phyloP scores from a whole-genome alignment of 495 filamentous ascomycete genomes.

The Rostrohypoxylon terebratum region DNA sequence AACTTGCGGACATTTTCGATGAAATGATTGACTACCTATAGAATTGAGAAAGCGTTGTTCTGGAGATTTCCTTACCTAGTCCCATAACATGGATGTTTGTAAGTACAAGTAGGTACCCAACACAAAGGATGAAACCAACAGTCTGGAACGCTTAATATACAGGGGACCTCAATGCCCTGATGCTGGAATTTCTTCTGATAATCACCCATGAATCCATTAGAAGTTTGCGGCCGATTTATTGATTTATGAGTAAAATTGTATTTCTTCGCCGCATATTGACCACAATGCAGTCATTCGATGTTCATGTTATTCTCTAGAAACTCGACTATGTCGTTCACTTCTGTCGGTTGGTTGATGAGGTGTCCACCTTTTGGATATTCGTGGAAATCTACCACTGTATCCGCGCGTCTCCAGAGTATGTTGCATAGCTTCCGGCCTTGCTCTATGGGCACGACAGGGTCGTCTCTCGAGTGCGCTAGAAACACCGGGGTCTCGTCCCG shows the following conservation, averaged over 20 bases:
- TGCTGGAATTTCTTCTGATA: too few relatives aligned
- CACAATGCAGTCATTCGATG: neutral
- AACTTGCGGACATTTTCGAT: neutral
- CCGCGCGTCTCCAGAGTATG: slow-evolving; percentile 50
- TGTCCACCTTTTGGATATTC: slow-evolving; percentile 67
- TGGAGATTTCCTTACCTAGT: neutral
- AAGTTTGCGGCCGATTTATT: too few relatives aligned
- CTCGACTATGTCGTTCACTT: slow-evolving; percentile 63
- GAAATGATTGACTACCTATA: neutral
- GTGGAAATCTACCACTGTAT: slow-evolving; percentile 59
- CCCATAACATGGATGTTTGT: too few relatives aligned
- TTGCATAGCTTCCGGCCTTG: slow-evolving; percentile 58
- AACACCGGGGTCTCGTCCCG: slow-evolving; percentile 54
- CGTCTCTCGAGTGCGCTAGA: slow-evolving; percentile 65
- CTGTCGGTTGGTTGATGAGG: slow-evolving; percentile 66
- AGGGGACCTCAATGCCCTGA: too few relatives aligned
- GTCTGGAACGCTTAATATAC: too few relatives aligned
- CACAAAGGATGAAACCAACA: too few relatives aligned
- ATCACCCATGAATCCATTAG: too few relatives aligned
- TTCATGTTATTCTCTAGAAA: slow-evolving; percentile 41
- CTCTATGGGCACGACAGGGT: slow-evolving; percentile 61
- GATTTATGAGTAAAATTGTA: too few relatives aligned
- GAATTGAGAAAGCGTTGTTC: neutral
- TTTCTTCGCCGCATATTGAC: neutral
- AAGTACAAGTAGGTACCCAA: too few relatives aligned